A percentile compares a stretch with the other conserved stretches of the same genome.
phyloP scores from a whole-genome alignment of 306 rosid species.

The Cucurbita ficifolia region DNA sequence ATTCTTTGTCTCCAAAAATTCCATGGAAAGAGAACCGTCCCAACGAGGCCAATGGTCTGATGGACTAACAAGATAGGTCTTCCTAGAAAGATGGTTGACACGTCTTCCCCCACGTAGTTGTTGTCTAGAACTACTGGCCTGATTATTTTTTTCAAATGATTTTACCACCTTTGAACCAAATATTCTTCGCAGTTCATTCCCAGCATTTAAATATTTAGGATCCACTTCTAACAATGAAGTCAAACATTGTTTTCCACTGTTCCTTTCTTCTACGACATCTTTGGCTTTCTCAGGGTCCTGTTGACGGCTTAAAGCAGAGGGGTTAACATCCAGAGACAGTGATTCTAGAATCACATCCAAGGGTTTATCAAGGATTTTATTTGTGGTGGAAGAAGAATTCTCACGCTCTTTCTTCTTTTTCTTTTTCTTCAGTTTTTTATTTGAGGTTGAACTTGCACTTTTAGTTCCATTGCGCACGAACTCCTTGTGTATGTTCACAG shows the following conservation, averaged over 20 bases:
- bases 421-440: constrained; percentile 65
- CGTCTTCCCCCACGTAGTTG: constrained; percentile 64
- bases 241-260: constrained; percentile 19
- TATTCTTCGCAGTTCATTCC: constrained; percentile 74
- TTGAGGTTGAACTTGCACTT: constrained; percentile 23
- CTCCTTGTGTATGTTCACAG: constrained; percentile 11
- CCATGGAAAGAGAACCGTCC: constrained; percentile 86
- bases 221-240: constrained; percentile 46
- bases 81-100: constrained; percentile 39
- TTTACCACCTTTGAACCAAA: constrained; percentile 94
- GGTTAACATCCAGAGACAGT: constrained; percentile 25
- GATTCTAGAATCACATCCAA: constrained; percentile 47
- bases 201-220: constrained; percentile 79
- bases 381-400: constrained; percentile 23
- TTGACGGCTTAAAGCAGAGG: constrained; percentile 16
- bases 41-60: constrained; percentile 74
- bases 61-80: constrained; percentile 70
- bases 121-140: constrained; percentile 70
- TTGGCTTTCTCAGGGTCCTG: constrained; percentile 17
- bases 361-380: constrained; percentile 24
- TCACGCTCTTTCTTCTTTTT: constrained; percentile 70
- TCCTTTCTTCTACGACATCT: constrained; percentile 13
- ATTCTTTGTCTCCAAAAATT: constrained; percentile 39
- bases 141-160: constrained; percentile 67
- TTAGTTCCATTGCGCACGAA: constrained; percentile 13